Evolutionary conservation across 495 filamentous ascomycete species (phyloP), one percentile per base, ranked within the genome.

Genomic region (Penicillium turbatum): DNA sequence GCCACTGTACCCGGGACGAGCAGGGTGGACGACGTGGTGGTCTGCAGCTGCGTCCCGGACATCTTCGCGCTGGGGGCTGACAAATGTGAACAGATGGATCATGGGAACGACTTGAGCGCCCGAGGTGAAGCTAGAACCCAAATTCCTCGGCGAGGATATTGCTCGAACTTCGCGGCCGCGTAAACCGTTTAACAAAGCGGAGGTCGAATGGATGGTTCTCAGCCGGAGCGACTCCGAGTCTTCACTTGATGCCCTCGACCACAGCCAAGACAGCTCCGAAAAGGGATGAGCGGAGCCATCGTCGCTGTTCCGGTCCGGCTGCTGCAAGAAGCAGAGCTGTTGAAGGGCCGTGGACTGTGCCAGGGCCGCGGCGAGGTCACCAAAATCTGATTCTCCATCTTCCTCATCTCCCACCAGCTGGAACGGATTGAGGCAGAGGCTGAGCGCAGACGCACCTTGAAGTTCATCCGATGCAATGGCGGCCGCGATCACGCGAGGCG

Each of bases 291-390:
- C 39, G 6, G 56, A 59, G 56, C 11, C 39, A 37, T 59, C 43
- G 17, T 54, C 56, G 38, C 27, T 46, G 37, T 54, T 29, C 51
- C 51, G 13, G 46, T 54, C 56, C 38, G 56, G 56, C 8, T 8
- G 11, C 43, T 54, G 51, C 39, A 59, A 46, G 24, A 59, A 59
- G 16, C 45, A 59, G 40, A 59, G 56, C 51, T 59, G 56, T 51
- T 54, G 11, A n/a, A 59, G 51, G 16, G 17, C 26, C 31, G 50
- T 54, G 34, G 46, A 54, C 39, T 59, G 46, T 8, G 51, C 43
- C 39, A 59, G 39, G 24, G 40, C 46, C 51, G 40, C 43, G 36
- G 32, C 39, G 13, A 59, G 51, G 39, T 54, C 40, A 42, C 15
- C 15, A 15, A 59, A 47, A 19, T 36, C 26, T 38, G 36, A 38